Base-by-base conservation (phyloP, 2,329 filamentous ascomycete genomes). In the Fusarium camptoceras region DNA sequence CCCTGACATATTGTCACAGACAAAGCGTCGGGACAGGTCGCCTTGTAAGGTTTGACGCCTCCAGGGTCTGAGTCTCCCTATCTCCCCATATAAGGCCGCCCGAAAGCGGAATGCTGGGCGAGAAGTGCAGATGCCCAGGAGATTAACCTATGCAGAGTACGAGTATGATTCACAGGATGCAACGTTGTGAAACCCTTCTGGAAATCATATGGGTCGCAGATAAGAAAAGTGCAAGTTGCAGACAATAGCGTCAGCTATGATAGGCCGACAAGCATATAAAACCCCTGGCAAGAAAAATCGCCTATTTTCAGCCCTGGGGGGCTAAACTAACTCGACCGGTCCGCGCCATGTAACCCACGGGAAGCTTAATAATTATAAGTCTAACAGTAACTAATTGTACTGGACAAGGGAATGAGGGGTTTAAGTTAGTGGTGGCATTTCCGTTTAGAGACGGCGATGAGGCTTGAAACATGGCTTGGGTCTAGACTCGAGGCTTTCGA, bases 401-500 rank as follows among this genome's bases (percentile, higher is more conserved):
- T 14, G 27, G 12, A 31, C 30, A 15, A 15, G 25, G n/a, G 50
- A 69, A 69, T 69, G 24, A 9, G 16, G 31, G 8, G 30, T n/a
- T 28, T 37, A 11, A 39, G 24, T 41, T 9, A 28, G 27, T 9
- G 46, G 51, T 31, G 27, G 39, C 43, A 54, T 69, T 64, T 59
- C 68, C 68, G 56, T 53, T 63, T 43, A 53, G 24, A 59, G 44
- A 61, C 66, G 64, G 57, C 54, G 57, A 64, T 56, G 53, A 27
- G 30, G 41, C 53, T 47, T 68, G 68, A 75, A 59, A 72, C 72
- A 59, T 68, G 72, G 70, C 72, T 56, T 44, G 65, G 22, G 68
- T 75, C 72, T 64, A 60, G 72, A 63, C 68, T 54, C 58, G 27
- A 18, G 34, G 39, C 34, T 51, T 37, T 44, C 30, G 37, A 37